Evolutionary conservation across 306 rosid genomes (phyloP).

Genomic region (Sicyos edulis): DNA sequence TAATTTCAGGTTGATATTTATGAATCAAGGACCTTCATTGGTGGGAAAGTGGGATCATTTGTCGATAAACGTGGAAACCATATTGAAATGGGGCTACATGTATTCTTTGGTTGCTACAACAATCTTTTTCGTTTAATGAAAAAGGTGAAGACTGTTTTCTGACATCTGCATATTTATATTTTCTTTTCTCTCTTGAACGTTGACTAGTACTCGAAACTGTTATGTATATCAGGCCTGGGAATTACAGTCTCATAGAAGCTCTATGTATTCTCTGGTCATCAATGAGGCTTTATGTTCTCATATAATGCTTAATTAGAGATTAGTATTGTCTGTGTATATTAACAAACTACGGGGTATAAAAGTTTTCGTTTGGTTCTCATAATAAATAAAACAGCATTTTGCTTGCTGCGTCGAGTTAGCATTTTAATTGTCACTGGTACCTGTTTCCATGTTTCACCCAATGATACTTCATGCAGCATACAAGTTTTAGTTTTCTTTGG

Average conservation of each 20-base stretch:
- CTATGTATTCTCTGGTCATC: conserved; percentile 4
- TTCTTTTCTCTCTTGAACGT: background rate
- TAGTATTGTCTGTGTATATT: background rate
- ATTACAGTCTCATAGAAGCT: background rate
- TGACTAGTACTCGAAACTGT: background rate
- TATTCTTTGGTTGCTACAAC: conserved; percentile 87
- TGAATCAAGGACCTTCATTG: conserved; percentile 76
- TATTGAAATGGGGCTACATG: conserved; percentile 98
- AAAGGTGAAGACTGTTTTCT: conserved; percentile 47
- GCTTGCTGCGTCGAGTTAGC: background rate
- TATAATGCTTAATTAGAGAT: background rate
- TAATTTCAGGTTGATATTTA: conserved; percentile 81
- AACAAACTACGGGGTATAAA: background rate
- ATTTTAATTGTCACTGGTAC: background rate
- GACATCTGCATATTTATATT: background rate
- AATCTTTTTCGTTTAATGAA: conserved; percentile 95
- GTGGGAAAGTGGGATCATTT: conserved; percentile 97
- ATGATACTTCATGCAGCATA: no score
- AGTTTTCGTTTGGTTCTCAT: background rate
- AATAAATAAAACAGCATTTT: background rate
- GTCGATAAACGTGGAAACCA: conserved; percentile 87
- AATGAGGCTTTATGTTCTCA: background rate
- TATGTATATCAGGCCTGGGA: background rate
- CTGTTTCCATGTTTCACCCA: background rate
- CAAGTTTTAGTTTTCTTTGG: no score